phyloP scores from a whole-genome alignment of 2,329 filamentous ascomycete genomes.

The Calonectria pseudoreteaudii region DNA sequence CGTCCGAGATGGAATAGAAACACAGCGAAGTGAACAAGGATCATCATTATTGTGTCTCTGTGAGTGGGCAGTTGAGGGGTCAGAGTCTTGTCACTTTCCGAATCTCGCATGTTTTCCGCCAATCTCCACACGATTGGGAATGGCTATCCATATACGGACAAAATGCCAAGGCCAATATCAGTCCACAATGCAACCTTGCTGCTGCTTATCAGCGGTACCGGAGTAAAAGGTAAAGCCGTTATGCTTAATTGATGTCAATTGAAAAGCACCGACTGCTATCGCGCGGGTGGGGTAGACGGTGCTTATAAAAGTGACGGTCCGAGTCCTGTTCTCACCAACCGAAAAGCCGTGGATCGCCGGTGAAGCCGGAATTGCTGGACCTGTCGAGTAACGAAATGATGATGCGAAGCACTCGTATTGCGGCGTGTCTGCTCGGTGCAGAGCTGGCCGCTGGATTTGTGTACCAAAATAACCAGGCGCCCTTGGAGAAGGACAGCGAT shows the following conservation, averaged over 20 bases:
- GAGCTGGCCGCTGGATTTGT: background rate
- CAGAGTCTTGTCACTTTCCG: background rate
- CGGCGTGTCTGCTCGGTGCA: background rate
- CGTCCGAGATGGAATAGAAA: background rate
- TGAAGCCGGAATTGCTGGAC: background rate
- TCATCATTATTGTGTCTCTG: background rate
- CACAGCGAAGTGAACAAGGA: background rate
- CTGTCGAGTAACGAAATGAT: background rate
- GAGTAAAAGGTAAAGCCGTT: background rate
- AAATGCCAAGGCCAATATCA: slow-evolving; percentile 1
- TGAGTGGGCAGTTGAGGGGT: background rate
- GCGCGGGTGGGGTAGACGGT: too few relatives aligned
- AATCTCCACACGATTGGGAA: background rate
- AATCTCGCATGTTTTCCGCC: background rate
- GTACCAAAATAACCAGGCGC: background rate
- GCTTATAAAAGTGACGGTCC: background rate
- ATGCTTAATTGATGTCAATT: background rate
- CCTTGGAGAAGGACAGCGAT: background rate
- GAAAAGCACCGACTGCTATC: background rate
- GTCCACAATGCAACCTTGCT: background rate
- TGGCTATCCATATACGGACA: background rate
- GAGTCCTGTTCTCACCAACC: background rate
- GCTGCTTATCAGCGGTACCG: background rate
- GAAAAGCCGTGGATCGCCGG: background rate
- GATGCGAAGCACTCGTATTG: background rate